Base-by-base conservation (phyloP, 1,284 basidiomycete genomes). In the Tilletia indica region DNA sequence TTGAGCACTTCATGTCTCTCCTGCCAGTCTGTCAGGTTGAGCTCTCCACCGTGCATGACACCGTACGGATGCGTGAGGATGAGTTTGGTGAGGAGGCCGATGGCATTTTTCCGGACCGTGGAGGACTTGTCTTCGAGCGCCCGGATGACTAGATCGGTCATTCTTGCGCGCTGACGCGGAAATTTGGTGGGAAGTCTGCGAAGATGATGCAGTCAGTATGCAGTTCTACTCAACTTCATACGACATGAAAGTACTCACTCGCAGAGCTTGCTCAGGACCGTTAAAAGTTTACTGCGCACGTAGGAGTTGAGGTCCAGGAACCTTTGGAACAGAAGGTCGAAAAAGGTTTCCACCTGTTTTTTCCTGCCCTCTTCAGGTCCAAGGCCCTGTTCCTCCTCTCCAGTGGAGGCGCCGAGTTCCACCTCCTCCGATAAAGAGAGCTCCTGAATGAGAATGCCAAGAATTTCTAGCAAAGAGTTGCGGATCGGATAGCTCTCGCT, bases 401-500 rank as follows among this genome's bases (percentile, higher is more conserved):
- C 36, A 3, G 68, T 49, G 42, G 58, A 70, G 21, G 56, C 67
- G 21, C 72, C 71, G 5, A 38, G 16, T 16, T 47, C 58, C 16
- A 78, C 76, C 39, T 81, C 80, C 36, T 80, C 78, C 58, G 80
- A 77, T 47, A 75, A 68, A 21, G 75, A 74, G 2, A 83, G 74
- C 54, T 94, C 80, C 58, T 76, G 76, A 76, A 85, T 83, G 54
- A 85, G 74, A 14, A 82, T 72, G 31, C 82, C 83, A 31, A 84
- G 81, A 4, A 81, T 79, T 68, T 85, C 84, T 68, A 84, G 72
- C 67, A 85, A 74, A 11, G 83, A 80, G 56, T 82, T 93, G 48
- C 97, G 92, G 90, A 99, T 96, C 0, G 94, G 93, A 81, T 98
- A 97, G 0, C 93, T 91, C 86, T 99, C 96, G 42, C 92, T 94